Conservation (phyloP, 768 basidiomycete genomes). For the Podaxis carcinomalis region DNA sequence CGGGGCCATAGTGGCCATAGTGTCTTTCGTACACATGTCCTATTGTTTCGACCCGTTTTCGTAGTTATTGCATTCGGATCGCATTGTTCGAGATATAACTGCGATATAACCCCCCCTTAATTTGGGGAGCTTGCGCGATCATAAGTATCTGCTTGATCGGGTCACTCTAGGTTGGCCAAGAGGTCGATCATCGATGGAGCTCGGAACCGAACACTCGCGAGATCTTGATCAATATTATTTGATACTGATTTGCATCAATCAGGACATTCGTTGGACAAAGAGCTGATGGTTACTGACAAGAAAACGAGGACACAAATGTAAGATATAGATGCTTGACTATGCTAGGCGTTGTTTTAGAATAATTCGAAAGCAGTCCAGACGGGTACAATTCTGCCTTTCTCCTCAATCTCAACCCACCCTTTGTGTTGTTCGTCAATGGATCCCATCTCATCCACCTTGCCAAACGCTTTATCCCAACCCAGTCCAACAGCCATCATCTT, state of each 20-base stretch:
- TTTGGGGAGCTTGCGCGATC: too few species aligned
- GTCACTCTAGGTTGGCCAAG: too few species aligned
- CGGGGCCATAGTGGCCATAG: not conserved
- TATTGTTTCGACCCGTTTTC: not conserved
- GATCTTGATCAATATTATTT: too few species aligned
- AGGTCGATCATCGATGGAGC: too few species aligned
- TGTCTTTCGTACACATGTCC: not conserved
- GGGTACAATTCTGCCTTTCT: conserved; percentile 49
- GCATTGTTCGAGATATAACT: not conserved
- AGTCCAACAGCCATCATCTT: conserved; percentile 54
- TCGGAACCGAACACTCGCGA: too few species aligned
- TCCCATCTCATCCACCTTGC: conserved; percentile 43
- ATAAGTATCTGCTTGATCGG: too few species aligned
- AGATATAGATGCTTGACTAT: not conserved
- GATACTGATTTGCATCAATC: too few species aligned
- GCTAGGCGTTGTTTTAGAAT: conserved; percentile 24
- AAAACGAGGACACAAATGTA: too few species aligned
- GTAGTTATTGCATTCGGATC: not conserved
- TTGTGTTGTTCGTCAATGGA: conserved; percentile 38
- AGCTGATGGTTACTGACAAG: too few species aligned
- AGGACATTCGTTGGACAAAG: too few species aligned
- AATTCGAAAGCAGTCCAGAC: conserved; percentile 57
- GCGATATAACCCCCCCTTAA: too few species aligned
- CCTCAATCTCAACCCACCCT: conserved; percentile 67
- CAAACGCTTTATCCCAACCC: conserved; percentile 64